These are phyloP conservation scores for Yarrowia sp. DNA, from an alignment of 805 yeast species.

Conservation along the genomic window DNA sequence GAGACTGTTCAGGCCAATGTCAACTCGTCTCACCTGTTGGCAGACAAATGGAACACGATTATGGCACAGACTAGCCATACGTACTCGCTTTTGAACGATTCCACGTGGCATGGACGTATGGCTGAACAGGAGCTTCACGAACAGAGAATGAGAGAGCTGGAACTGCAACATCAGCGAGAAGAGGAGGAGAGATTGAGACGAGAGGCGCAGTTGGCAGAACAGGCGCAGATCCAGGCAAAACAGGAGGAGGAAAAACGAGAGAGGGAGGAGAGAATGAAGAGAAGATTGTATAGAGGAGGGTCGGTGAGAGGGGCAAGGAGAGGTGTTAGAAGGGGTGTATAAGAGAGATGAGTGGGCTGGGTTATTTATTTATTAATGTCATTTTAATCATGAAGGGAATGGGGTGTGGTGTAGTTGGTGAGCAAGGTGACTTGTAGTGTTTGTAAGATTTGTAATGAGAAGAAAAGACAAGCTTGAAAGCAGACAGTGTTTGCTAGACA, in stretches of 20 bases:
- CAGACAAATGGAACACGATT: conserved; percentile 31
- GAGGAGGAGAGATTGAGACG: conserved; percentile 12
- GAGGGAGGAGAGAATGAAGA: conserved; percentile 18
- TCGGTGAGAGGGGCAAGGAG: not conserved
- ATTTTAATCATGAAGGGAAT: not conserved
- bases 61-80: conserved; percentile 35
- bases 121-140: conserved; percentile 24
- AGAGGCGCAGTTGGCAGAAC: conserved; percentile 18
- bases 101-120: conserved; percentile 36
- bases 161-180: conserved; percentile 13
- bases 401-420: too few relatives aligned
- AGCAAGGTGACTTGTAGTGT: too few relatives aligned
- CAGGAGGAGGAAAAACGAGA: conserved; percentile 11
- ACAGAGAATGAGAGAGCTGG: conserved; percentile 32
- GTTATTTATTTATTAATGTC: conserved; percentile 15
- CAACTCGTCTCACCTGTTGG: conserved; percentile 26
- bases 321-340: conserved; percentile 3
- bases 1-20: conserved; percentile 28
- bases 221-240: conserved; percentile 4
- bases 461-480: too few relatives aligned
- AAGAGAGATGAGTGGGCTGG: not conserved
- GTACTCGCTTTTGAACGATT: conserved; percentile 17
- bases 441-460: too few relatives aligned
- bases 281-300: conserved; percentile 28
- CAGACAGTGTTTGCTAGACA: too few relatives aligned